phyloP scores from a whole-genome alignment of 345 rosid species.

The Boechera divaricarpa region DNA sequence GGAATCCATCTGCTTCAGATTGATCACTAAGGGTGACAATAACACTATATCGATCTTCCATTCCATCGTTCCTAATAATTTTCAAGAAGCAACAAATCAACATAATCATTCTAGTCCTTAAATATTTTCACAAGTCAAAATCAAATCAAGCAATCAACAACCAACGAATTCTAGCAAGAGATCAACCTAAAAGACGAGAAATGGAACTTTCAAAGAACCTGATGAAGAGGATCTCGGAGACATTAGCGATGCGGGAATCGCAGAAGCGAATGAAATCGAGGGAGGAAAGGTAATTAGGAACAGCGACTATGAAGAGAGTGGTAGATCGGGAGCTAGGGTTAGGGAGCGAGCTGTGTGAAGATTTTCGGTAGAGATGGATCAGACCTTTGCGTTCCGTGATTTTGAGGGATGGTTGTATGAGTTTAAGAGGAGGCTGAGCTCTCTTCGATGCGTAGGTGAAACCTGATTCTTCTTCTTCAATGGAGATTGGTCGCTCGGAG shows the following conservation, averaged over 20 bases:
- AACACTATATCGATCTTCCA: slow-evolving; percentile 92
- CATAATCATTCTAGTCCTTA: slow-evolving; percentile 11
- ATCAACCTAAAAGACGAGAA: neutral
- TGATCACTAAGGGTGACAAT: slow-evolving; percentile 67
- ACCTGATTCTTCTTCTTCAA: slow-evolving; percentile 58
- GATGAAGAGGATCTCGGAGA: slow-evolving; percentile 69
- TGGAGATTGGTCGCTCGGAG: slow-evolving; percentile 57
- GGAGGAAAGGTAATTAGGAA: slow-evolving; percentile 80
- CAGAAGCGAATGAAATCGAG: slow-evolving; percentile 78
- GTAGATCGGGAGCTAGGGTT: slow-evolving; percentile 72
- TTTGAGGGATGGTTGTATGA: slow-evolving; percentile 46
- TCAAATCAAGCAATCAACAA: neutral
- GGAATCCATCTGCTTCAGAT: slow-evolving; percentile 65
- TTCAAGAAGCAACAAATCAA: neutral
- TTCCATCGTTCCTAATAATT: slow-evolving; percentile 71
- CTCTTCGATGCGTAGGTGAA: slow-evolving; percentile 49
- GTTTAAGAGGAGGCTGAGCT: slow-evolving; percentile 34
- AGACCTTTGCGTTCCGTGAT: slow-evolving; percentile 75
- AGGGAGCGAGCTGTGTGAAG: slow-evolving; percentile 66
- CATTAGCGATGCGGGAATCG: slow-evolving; percentile 53
- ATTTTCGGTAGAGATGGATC: slow-evolving; percentile 69
- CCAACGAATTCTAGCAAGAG: neutral
- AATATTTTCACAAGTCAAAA: neutral
- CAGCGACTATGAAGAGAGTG: slow-evolving; percentile 79
- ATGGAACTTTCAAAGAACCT: slow-evolving; percentile 44